Percentiles rank a stretch among this genome's conserved stretches.
phyloP scores from a whole-genome alignment of 495 filamentous ascomycete species.

The Penicillium odoratum region DNA sequence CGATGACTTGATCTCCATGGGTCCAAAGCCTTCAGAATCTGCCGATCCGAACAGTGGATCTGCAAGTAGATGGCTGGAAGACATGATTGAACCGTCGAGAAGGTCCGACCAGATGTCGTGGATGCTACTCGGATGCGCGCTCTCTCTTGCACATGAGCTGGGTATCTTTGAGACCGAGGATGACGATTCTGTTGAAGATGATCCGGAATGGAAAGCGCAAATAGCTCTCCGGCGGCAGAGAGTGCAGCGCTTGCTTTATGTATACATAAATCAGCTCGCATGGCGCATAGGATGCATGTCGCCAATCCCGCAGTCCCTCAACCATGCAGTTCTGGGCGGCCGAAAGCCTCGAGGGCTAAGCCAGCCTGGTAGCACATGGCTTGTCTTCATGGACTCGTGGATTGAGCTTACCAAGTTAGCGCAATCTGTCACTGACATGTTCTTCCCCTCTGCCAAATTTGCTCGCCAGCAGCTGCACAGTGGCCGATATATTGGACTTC shows the following conservation, averaged over 20 bases:
- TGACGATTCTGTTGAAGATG: constrained; percentile 19
- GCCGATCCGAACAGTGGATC: constrained; percentile 23
- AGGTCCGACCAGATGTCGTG: constrained; percentile 59
- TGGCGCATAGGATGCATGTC: constrained; percentile 56
- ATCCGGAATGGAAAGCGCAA: constrained; percentile 35
- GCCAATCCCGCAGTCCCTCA: constrained; percentile 51
- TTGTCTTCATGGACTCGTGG: constrained; percentile 51
- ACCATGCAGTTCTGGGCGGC: constrained; percentile 40
- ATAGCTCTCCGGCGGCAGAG: constrained; percentile 44
- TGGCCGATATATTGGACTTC: constrained; percentile 52
- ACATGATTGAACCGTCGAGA: constrained; percentile 53
- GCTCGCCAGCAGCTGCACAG: constrained; percentile 52
- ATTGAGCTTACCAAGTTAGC: constrained; percentile 55
- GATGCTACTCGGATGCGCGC: constrained; percentile 53
- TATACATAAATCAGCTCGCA: constrained; percentile 55
- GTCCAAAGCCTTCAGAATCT: constrained; percentile 20
- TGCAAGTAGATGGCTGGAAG: constrained; percentile 42
- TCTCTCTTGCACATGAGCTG: constrained; percentile 53
- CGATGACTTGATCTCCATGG: constrained; percentile 36
- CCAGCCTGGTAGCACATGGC: constrained; percentile 39
- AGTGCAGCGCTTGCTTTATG: constrained; percentile 48
- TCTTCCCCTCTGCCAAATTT: constrained; percentile 53
- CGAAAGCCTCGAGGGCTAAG: constrained; percentile 31
- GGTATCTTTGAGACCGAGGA: constrained; percentile 51
- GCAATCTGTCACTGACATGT: constrained; percentile 54